Percentiles rank a stretch among this genome's conserved stretches.
These are phyloP conservation scores for Exophiala lecanii-corni DNA, from an alignment of 2,329 filamentous ascomycete genomes.

Conservation along the genomic window DNA sequence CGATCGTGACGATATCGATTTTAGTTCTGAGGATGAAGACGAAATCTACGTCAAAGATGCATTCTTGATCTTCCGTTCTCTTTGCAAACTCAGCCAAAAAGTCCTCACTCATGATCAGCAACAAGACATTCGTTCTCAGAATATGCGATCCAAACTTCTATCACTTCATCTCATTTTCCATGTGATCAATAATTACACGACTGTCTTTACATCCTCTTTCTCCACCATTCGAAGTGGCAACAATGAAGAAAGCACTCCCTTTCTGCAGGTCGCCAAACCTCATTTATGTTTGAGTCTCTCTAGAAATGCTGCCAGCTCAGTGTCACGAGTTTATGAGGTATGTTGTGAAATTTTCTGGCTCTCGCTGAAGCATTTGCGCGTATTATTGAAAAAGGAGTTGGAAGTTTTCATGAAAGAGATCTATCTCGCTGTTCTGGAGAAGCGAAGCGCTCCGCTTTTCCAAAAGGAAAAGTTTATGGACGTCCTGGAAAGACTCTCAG, in stretches of 20 bases:
- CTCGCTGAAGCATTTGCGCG: slow-evolving; percentile 88
- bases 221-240: slow-evolving; percentile 88
- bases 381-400: slow-evolving; percentile 96
- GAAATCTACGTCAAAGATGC: slow-evolving; percentile 97
- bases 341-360: slow-evolving; percentile 98
- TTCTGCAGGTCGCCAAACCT: slow-evolving; percentile 92
- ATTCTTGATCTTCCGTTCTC: slow-evolving; percentile 92
- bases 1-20: slow-evolving; percentile 38
- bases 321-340: slow-evolving; percentile 88
- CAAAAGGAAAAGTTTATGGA: slow-evolving; percentile 91
- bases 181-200: slow-evolving; percentile 87
- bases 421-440: slow-evolving; percentile 85
- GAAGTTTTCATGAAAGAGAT: slow-evolving; percentile 98
- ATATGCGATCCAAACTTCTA: slow-evolving; percentile 94
- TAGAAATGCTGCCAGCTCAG: slow-evolving; percentile 88
- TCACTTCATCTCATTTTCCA: slow-evolving; percentile 95
- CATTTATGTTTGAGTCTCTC: slow-evolving; percentile 94
- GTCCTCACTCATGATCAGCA: slow-evolving; percentile 83
- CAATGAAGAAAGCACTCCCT: slow-evolving; percentile 76
- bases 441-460: slow-evolving; percentile 76
- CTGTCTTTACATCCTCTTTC: slow-evolving; percentile 83
- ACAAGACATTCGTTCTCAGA: slow-evolving; percentile 85
- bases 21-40: slow-evolving; percentile 59
- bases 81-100: slow-evolving; percentile 97
- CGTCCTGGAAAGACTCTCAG: slow-evolving; percentile 76